Percentiles rank a stretch among this genome's conserved stretches.
These are phyloP conservation scores for Sonneratia alba DNA, from an alignment of 345 rosid genomes.

Conservation along the genomic window DNA sequence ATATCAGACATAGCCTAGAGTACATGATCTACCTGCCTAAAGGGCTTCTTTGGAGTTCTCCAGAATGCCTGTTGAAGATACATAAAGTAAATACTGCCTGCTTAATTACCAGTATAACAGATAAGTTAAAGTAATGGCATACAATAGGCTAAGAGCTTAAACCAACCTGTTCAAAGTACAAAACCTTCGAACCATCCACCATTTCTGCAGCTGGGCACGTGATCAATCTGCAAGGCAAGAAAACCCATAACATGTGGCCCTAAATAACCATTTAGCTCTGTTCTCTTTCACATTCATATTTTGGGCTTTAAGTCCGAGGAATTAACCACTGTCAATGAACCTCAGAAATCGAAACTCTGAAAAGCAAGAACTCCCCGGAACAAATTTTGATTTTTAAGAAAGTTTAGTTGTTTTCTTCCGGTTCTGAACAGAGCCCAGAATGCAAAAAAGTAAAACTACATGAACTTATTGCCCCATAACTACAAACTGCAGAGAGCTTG, in stretches of 20 bases:
- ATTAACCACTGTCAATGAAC: not conserved
- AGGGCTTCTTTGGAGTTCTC: constrained; percentile 90
- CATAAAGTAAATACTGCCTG: not conserved
- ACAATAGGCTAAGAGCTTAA: not conserved
- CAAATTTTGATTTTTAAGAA: not conserved
- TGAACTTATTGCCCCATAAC: not conserved
- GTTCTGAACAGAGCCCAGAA: not conserved
- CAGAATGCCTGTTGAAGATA: constrained; percentile 52
- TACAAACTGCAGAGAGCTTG: not conserved
- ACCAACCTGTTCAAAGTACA: constrained; percentile 68
- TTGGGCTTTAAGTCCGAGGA: not conserved
- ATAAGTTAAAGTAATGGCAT: constrained; percentile 4
- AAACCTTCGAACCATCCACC: constrained; percentile 80
- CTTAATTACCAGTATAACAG: not conserved
- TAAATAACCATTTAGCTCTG: not conserved
- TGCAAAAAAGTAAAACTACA: not conserved
- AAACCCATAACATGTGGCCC: not conserved
- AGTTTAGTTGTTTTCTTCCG: not conserved
- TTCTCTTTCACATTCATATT: not conserved
- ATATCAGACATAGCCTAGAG: not conserved
- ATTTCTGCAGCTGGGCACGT: constrained; percentile 82
- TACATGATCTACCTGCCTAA: constrained; percentile 52
- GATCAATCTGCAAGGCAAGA: constrained; percentile 43
- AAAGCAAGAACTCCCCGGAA: not conserved
- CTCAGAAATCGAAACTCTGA: not conserved